Conservation (phyloP, 495 filamentous ascomycete species). For the Xylaria longipes region DNA sequence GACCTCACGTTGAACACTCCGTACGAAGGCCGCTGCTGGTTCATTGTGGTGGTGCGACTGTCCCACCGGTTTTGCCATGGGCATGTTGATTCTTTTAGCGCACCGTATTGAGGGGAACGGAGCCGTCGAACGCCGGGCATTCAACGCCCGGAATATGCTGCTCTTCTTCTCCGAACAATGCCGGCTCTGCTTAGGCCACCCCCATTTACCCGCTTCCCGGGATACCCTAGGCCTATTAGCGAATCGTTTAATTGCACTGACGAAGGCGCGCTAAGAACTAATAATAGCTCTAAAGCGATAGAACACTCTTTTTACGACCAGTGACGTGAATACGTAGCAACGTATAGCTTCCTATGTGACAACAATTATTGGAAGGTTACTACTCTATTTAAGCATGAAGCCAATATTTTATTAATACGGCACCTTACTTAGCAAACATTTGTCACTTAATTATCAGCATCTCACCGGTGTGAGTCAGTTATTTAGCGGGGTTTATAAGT, state of each 20-base stretch:
- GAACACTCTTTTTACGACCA: neutral
- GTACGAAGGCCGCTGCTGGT: no score
- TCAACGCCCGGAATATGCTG: no score
- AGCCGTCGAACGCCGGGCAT: no score
- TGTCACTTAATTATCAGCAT: neutral
- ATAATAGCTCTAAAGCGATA: neutral
- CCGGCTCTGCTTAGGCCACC: neutral
- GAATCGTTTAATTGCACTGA: neutral
- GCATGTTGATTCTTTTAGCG: no score
- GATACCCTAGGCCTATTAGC: neutral
- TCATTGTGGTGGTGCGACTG: neutral
- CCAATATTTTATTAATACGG: neutral
- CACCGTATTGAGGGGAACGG: no score
- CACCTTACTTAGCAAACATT: neutral
- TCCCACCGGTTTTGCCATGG: no score
- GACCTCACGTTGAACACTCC: no score
- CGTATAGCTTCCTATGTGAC: no score
- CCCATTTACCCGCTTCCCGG: neutral
- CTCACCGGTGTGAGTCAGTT: conserved; percentile 7
- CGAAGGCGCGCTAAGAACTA: neutral
- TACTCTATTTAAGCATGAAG: neutral
- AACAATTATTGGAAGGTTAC: no score
- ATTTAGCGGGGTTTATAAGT: neutral
- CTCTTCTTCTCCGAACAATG: no score
- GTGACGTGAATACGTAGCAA: neutral